Evolutionary conservation across 2,329 filamentous ascomycete species (phyloP).

Genomic region (Fusarium sterilihyphosum): DNA sequence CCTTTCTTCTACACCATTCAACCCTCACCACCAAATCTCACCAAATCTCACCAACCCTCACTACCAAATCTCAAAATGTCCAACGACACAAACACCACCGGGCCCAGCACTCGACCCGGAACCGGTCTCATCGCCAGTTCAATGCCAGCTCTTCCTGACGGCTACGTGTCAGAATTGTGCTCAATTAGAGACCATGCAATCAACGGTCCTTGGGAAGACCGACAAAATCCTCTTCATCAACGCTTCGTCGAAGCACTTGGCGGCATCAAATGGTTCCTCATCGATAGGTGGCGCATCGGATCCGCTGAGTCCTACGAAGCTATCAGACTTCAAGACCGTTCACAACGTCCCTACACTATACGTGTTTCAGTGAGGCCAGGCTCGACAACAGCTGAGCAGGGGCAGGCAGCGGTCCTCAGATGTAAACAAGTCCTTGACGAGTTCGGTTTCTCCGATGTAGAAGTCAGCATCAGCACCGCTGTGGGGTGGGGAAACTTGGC

Average conservation of each 20-base stretch:
- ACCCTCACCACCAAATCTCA: background rate
- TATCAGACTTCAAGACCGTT: too few species aligned
- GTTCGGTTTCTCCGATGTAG: accelerated
- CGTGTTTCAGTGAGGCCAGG: background rate
- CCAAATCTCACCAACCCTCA: background rate
- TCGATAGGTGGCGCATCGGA: background rate
- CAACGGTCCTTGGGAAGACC: too few species aligned
- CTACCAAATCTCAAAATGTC: background rate
- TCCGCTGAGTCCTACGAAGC: background rate
- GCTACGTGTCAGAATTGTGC: too few species aligned
- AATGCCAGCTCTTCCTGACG: too few species aligned
- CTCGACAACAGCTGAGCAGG: background rate
- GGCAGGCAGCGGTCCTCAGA: background rate
- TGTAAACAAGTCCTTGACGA: background rate
- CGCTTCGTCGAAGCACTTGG: background rate
- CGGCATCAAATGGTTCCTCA: background rate
- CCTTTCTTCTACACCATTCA: background rate
- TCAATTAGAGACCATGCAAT: too few species aligned
- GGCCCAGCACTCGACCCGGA: too few species aligned
- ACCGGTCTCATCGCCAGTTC: too few species aligned
- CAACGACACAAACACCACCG: background rate
- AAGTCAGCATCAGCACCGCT: background rate
- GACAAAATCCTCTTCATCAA: too few species aligned
- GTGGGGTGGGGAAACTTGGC: too few species aligned
- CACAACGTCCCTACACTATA: background rate